Evolutionary conservation across 2,329 filamentous ascomycete genomes (phyloP), one percentile per base, ranked within the genome.

Genomic region (Aspergillus sojae): DNA sequence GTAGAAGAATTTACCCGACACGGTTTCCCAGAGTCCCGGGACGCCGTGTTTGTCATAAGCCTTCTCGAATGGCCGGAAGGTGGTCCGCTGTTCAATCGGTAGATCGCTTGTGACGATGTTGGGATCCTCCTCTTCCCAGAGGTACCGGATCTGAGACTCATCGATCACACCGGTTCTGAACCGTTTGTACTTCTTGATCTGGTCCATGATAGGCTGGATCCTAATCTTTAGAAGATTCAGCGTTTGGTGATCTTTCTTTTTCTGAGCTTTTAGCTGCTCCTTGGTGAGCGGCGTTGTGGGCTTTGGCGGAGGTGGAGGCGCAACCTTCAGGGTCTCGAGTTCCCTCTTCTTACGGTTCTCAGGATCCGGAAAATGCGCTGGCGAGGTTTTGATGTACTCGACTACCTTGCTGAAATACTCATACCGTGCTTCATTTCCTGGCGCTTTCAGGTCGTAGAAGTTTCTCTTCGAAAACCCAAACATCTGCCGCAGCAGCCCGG

Each of bases 141-240:
- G 83, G 75, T 98, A 97, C 23, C 88, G 84, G 63, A 96, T 93
- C 67, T 89, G 86, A 12, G 80, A 78, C 58, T 92, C 89, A 2
- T 92, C 88, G 65, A 99, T 90, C 48, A 92, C 87, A 1, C 92
- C 90, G 61, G 89, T 88, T 65, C 93, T 87, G 79, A 98, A 98
- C 69, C 93, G 93, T 75, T 90, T 92, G 80, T 97, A 96, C 75
- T 91, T 93, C 77, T 96, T 95, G 74, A 99, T 92, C 78, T 97
- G 93, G 70, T 99, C 94, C 93, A 99, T 97, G 69, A 98, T 92
- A 2, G 92, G 93, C 77, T 97, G 94, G 60, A 99, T 88, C 59
- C 90, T 84, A 45, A 96, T 89, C 81, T 98, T 99, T 68, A 99
- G 82, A 63, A 90, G 82, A 75, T 98, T 97, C 60, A 98, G 84